Base-by-base conservation (phyloP, 768 basidiomycete genomes). In the Xerocomus brunneocitrinus region DNA sequence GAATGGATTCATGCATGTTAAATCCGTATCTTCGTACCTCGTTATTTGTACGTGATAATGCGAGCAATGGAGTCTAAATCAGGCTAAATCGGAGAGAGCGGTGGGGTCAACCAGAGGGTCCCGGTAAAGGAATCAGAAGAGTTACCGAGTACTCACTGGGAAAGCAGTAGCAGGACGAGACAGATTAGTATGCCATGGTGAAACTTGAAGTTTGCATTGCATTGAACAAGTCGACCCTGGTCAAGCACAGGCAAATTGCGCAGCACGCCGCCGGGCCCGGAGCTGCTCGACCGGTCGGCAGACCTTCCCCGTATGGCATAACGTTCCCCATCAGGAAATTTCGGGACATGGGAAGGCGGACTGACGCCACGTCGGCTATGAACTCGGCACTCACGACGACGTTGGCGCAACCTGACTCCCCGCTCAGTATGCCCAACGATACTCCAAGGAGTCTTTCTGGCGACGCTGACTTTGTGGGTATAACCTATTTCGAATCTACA, bases 361-460 rank as follows among this genome's bases (percentile, higher is more conserved):
- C 31, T 27, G 24, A 43, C 43, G 43, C 43, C 43, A 45, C 19
- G 7, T 49, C 48, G 48, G 48, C 39, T 49, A 49, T 40, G 48
- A 38, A 14, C 27, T 8, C 36, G 35, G 25, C 49, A 50, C 40
- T 35, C 35, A 43, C 34, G 14, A 36, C 42, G 22, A 25, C 47
- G 34, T 24, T 32, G 44, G 28, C n/a, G 32, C 44, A 12, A n/a
- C 30, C n/a, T 46, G 16, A 38, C 9, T 25, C 40, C 35, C 24
- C 35, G 56, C 59, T 19, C 13, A 40, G 40, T 61, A 84, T 85
- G 82, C 75, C 77, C 38, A 73, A 74, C 63, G 71, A 70, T 58
- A 74, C 69, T 63, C 71, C 73, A 40, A 85, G 86, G 59, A 88
- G 86, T 63, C 68, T 81, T 13, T 88, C 86, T 28, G 77, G 74